phyloP scores from a whole-genome alignment of 495 filamentous ascomycete genomes.

The Aeminium ludgeri region DNA sequence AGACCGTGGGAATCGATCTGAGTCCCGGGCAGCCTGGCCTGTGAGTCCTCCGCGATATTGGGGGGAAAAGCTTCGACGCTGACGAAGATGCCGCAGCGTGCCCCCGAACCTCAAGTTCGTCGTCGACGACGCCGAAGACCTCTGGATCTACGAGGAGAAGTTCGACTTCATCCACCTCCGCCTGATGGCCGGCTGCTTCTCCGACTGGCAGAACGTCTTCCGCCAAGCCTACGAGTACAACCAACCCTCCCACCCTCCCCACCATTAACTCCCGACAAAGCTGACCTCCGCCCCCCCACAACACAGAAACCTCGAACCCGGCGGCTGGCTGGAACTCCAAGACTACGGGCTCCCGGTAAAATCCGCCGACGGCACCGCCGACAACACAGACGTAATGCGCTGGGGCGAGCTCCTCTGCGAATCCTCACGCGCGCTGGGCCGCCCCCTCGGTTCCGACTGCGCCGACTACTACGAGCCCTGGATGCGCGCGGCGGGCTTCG shows the following conservation, averaged over 20 bases:
- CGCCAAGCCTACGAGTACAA: slow-evolving; percentile 23
- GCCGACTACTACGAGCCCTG: slow-evolving; percentile 8
- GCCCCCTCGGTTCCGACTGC: slow-evolving; percentile 14
- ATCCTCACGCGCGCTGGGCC: slow-evolving; percentile 12
- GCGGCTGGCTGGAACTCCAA: slow-evolving; percentile 36
- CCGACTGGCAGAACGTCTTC: slow-evolving; percentile 33
- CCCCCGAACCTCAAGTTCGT: slow-evolving; percentile 38
- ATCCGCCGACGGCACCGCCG: slow-evolving; percentile 9
- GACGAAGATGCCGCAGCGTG: slow-evolving; percentile 15
- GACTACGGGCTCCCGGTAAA: slow-evolving; percentile 23
- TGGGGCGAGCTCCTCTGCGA: slow-evolving; percentile 18
- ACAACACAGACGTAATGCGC: slow-evolving; percentile 12
- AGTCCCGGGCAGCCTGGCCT: slow-evolving; percentile 36
- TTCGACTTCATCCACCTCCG: slow-evolving; percentile 40
- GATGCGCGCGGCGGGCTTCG: slow-evolving; percentile 18
- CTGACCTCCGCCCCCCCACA: too few species aligned
- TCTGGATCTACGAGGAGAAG: slow-evolving; percentile 33
- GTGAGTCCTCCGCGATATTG: slow-evolving; percentile 15
- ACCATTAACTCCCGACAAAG: background rate
- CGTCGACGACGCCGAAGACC: slow-evolving; percentile 37
- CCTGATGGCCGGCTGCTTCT: slow-evolving; percentile 32
- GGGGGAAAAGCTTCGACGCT: background rate
- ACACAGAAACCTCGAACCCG: slow-evolving; percentile 26
- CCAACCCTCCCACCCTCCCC: background rate
- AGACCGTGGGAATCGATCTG: slow-evolving; percentile 33